Percentiles rank a stretch among this genome's conserved stretches.
Evolutionary conservation across 208 protist species (phyloP).

Genomic region (Leishmania arabica): DNA sequence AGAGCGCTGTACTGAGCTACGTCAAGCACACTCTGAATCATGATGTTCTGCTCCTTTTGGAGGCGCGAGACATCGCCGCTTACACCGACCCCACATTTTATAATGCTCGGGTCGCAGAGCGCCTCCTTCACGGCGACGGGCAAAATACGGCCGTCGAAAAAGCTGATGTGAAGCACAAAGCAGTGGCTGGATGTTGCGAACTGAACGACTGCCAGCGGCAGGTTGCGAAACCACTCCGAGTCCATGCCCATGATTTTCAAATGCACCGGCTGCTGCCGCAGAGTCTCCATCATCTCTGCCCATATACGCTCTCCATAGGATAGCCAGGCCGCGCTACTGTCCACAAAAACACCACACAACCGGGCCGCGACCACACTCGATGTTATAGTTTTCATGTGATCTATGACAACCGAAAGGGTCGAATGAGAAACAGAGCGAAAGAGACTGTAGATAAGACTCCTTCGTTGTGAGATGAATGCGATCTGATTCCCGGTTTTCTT

Average conservation of each 20-base stretch:
- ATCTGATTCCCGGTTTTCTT: not conserved
- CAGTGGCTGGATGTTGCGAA: slow-evolving; percentile 56
- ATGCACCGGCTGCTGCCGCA: slow-evolving; percentile 20
- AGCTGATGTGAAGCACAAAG: slow-evolving; percentile 65
- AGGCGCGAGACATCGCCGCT: slow-evolving; percentile 42
- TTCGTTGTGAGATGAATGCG: not conserved
- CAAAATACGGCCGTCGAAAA: slow-evolving; percentile 37
- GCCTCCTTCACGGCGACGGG: slow-evolving; percentile 26
- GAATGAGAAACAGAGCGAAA: not conserved
- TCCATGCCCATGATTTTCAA: slow-evolving; percentile 52
- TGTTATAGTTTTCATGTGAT: slow-evolving; percentile 21
- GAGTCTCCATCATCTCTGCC: slow-evolving; percentile 40
- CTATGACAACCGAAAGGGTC: not conserved
- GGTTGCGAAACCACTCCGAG: slow-evolving; percentile 58
- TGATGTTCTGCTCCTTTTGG: slow-evolving; percentile 32
- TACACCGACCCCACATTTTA: slow-evolving; percentile 62
- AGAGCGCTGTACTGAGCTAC: slow-evolving; percentile 38
- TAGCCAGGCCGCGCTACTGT: slow-evolving; percentile 30
- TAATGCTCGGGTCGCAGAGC: slow-evolving; percentile 34
- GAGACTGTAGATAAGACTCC: not conserved
- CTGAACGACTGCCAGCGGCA: slow-evolving; percentile 53
- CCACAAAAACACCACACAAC: slow-evolving; percentile 35
- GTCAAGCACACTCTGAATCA: slow-evolving; percentile 36
- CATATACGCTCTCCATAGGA: slow-evolving; percentile 34
- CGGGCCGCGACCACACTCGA: slow-evolving; percentile 14